phyloP scores from a whole-genome alignment of 768 basidiomycete genomes.

The Pleurotus cornucopiae region DNA sequence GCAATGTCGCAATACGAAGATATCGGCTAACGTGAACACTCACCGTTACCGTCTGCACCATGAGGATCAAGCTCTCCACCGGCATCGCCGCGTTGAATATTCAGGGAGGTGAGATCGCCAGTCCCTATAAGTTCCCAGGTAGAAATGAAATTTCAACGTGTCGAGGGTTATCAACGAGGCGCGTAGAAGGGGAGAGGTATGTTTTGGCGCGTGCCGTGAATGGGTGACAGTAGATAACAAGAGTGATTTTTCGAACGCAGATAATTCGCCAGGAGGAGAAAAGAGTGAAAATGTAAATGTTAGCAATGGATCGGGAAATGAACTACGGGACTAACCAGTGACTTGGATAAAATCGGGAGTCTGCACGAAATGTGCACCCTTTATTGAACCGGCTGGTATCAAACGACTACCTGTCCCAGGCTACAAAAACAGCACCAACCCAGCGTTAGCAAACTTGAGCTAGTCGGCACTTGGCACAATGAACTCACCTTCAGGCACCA shows the following conservation, averaged over 20 bases:
- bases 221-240: not conserved
- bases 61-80: conserved; percentile 64
- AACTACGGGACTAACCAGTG: conserved; percentile 38
- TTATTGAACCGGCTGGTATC: conserved; percentile 71
- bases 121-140: conserved; percentile 31
- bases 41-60: conserved; percentile 55
- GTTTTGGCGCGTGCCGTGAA: not conserved
- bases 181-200: not conserved
- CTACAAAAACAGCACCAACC: conserved; percentile 24
- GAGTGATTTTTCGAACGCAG: not conserved
- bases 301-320: not conserved
- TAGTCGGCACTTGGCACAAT: not conserved
- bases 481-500: conserved; percentile 37
- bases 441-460: conserved; percentile 3
- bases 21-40: not conserved
- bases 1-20: too few species aligned
- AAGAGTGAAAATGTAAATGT: not conserved
- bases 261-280: not conserved
- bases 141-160: not conserved
- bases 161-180: not conserved
- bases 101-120: conserved; percentile 63
- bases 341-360: conserved; percentile 77
- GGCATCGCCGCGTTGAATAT: conserved; percentile 54
- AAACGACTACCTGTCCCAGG: conserved; percentile 57
- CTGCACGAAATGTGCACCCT: conserved; percentile 62